Evolutionary conservation across 2,329 filamentous ascomycete genomes (phyloP).

Genomic region (Penicillium sp.): DNA sequence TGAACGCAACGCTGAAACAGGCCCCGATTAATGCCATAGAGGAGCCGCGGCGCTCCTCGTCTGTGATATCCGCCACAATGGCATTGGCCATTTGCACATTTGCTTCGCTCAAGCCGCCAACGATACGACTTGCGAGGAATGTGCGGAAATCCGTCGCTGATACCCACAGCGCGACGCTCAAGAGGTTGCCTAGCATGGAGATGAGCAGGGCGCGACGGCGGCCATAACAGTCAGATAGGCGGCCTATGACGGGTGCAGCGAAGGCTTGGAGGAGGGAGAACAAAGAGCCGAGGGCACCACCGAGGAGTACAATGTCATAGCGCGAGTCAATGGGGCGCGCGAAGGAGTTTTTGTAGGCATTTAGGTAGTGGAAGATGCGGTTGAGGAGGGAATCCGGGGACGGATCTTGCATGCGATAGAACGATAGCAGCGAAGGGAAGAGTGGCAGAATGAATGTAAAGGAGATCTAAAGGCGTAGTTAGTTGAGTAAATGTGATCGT

Average conservation of each 20-base stretch:
- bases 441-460: conserved; percentile 98
- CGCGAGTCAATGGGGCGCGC: conserved; percentile 88
- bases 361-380: conserved; percentile 75
- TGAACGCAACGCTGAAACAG: conserved; percentile 96
- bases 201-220: conserved; percentile 81
- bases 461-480: conserved; percentile 67
- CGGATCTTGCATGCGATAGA: conserved; percentile 82
- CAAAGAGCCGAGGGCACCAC: conserved; percentile 86
- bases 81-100: conserved; percentile 96
- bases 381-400: conserved; percentile 67
- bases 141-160: conserved; percentile 90
- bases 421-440: conserved; percentile 91
- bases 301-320: conserved; percentile 95
- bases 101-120: conserved; percentile 91
- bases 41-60: conserved; percentile 75
- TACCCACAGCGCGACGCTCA: conserved; percentile 93
- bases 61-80: conserved; percentile 93
- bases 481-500: background rate
- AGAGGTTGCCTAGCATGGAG: conserved; percentile 89
- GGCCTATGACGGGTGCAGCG: conserved; percentile 86
- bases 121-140: conserved; percentile 86
- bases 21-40: conserved; percentile 96
- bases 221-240: conserved; percentile 82
- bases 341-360: conserved; percentile 92
- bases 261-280: conserved; percentile 92